A percentile compares a stretch with the other conserved stretches of the same genome.
phyloP scores from a whole-genome alignment of 495 filamentous ascomycete genomes.

The Aspergillus bridgeri region DNA sequence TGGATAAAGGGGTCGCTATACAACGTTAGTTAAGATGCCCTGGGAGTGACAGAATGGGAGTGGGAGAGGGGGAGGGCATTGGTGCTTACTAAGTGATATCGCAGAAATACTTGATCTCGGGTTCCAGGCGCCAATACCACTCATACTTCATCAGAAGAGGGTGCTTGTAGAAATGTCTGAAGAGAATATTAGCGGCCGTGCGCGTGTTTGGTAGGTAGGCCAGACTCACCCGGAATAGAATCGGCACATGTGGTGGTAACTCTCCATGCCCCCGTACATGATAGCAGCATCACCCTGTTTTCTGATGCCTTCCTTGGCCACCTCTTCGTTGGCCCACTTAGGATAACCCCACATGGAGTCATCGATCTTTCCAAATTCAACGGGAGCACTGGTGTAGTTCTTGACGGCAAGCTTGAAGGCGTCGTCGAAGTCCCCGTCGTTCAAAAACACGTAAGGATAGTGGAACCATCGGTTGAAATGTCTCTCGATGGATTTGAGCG shows the following conservation, averaged over 20 bases:
- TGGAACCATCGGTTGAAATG: slow-evolving; percentile 99
- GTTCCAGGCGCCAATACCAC: slow-evolving; percentile 99
- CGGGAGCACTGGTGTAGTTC: slow-evolving; percentile 81
- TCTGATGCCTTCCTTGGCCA: slow-evolving; percentile 89
- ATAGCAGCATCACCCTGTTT: slow-evolving; percentile 97
- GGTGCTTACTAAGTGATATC: slow-evolving; percentile 93
- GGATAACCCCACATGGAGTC: slow-evolving; percentile 92
- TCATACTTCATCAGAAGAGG: slow-evolving; percentile 93
- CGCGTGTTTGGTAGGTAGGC: slow-evolving; percentile 9
- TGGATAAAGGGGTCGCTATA: slow-evolving; percentile 87
- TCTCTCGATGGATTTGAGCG: slow-evolving; percentile 94
- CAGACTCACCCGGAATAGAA: slow-evolving; percentile 90
- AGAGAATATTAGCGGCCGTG: slow-evolving; percentile 12
- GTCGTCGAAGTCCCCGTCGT: slow-evolving; percentile 93
- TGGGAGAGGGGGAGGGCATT: background rate
- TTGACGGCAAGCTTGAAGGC: slow-evolving; percentile 83
- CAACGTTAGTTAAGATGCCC: slow-evolving; percentile 21
- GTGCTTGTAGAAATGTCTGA: slow-evolving; percentile 96
- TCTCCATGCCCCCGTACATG: slow-evolving; percentile 99
- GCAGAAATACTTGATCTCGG: slow-evolving; percentile 99
- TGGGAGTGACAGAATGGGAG: background rate
- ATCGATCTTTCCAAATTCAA: slow-evolving; percentile 95
- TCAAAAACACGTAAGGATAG: slow-evolving; percentile 98
- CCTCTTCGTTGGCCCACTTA: slow-evolving; percentile 90
- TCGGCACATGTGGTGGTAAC: slow-evolving; percentile 96